Evolutionary conservation across 2,329 filamentous ascomycete genomes (phyloP).

Genomic region (Coniella lustricola): DNA sequence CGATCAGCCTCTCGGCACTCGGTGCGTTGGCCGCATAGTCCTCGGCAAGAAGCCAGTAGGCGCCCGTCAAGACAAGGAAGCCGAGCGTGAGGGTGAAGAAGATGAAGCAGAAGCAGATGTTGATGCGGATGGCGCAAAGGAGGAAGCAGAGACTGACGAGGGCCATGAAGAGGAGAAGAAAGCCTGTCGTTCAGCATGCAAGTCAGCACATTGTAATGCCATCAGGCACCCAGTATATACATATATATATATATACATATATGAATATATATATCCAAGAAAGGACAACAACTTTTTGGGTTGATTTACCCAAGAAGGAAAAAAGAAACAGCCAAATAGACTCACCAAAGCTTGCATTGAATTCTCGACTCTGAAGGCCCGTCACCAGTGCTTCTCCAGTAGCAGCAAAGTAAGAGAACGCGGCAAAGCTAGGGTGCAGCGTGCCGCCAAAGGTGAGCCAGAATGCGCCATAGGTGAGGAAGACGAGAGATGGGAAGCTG

Average conservation of each 20-base stretch:
- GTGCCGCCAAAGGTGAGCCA: conserved; percentile 43
- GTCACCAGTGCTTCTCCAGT: conserved; percentile 20
- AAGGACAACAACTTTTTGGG: not conserved
- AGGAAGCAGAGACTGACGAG: conserved; percentile 53
- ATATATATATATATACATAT: too few relatives aligned
- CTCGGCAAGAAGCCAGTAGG: conserved; percentile 44
- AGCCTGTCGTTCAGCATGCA: too few relatives aligned
- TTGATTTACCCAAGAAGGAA: not conserved
- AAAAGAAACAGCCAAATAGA: too few relatives aligned
- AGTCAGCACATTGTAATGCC: not conserved
- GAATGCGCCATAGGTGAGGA: conserved; percentile 39
- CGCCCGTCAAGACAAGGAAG: conserved; percentile 46
- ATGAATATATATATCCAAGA: too few relatives aligned
- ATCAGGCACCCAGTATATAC: not conserved
- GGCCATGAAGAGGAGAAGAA: conserved; percentile 55
- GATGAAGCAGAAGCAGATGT: conserved; percentile 54
- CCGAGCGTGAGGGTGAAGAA: conserved; percentile 48
- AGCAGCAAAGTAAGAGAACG: conserved; percentile 30
- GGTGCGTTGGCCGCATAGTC: conserved; percentile 22
- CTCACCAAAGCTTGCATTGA: conserved; percentile 38
- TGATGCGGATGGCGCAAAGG: conserved; percentile 57
- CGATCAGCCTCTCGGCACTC: conserved; percentile 19
- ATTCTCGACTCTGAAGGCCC: conserved; percentile 29
- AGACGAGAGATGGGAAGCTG: conserved; percentile 47
- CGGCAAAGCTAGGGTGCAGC: conserved; percentile 38